These are phyloP conservation scores for Ceratobasidium sp. DNA, from an alignment of 1,284 basidiomycete species.

Conservation along the genomic window DNA sequence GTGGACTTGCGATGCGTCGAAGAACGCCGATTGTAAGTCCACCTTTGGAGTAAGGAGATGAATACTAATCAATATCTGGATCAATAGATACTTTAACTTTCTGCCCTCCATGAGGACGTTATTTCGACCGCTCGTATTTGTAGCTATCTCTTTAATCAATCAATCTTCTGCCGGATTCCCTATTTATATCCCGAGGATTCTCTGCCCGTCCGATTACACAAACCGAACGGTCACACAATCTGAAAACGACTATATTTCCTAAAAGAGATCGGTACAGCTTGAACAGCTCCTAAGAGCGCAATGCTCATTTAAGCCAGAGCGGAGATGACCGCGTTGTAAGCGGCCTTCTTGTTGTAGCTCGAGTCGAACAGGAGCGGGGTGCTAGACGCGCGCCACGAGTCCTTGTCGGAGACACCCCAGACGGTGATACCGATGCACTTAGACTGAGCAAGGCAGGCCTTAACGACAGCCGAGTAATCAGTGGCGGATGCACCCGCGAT, in stretches of 20 bases:
- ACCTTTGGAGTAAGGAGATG: neutral
- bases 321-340: too few relatives aligned
- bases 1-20: constrained; percentile 64
- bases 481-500: constrained; percentile 58
- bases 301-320: too few relatives aligned
- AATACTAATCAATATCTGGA: constrained; percentile 47
- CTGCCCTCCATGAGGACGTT: constrained; percentile 49
- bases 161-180: too few relatives aligned
- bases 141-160: too few relatives aligned
- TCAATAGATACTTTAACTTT: constrained; percentile 54
- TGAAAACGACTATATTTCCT: too few relatives aligned
- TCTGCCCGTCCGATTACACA: too few relatives aligned
- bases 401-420: constrained; percentile 31
- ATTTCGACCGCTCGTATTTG: too few relatives aligned
- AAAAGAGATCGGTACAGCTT: too few relatives aligned
- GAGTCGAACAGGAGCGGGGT: constrained; percentile 43
- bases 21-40: constrained; percentile 56
- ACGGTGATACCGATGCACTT: constrained; percentile 36
- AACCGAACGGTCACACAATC: too few relatives aligned
- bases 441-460: constrained; percentile 12
- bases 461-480: constrained; percentile 19
- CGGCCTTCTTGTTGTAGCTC: constrained; percentile 39
- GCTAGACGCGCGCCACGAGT: constrained; percentile 27
- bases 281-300: too few relatives aligned
- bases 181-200: too few relatives aligned